phyloP scores from a whole-genome alignment of 2,329 filamentous ascomycete genomes.

The Fusarium sp. region DNA sequence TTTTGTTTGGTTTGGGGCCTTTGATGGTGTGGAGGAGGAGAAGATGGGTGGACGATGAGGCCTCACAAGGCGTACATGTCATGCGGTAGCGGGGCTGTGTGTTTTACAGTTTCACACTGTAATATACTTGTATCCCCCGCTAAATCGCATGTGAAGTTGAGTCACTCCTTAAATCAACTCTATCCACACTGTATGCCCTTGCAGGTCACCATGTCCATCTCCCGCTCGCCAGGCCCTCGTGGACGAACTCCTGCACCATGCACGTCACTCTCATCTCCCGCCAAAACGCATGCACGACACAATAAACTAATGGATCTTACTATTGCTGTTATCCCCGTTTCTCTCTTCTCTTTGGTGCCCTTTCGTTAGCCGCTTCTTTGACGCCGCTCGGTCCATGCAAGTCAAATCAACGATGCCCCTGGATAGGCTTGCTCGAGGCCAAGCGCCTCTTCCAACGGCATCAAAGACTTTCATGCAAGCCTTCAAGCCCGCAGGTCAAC shows the following conservation, averaged over 20 bases:
- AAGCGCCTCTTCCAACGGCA: neutral
- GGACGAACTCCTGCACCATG: constrained; percentile 37
- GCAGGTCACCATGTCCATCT: constrained; percentile 33
- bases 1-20: constrained; percentile 12
- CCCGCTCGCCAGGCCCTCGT: constrained; percentile 29
- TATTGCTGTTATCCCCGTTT: neutral
- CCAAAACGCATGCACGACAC: constrained; percentile 35
- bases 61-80: constrained; percentile 25
- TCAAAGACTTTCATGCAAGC: constrained; percentile 17
- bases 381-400: constrained; percentile 4
- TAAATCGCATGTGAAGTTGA: neutral
- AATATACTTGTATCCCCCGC: too few species aligned
- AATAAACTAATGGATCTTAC: neutral
- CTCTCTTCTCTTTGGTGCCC: constrained; percentile 9
- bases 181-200: constrained; percentile 20
- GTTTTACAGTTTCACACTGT: neutral
- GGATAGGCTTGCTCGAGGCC: neutral
- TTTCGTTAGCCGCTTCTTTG: constrained; percentile 20
- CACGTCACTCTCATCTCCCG: constrained; percentile 32
- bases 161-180: neutral
- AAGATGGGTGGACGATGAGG: constrained; percentile 14
- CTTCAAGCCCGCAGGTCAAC: neutral
- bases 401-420: neutral
- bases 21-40: constrained; percentile 26
- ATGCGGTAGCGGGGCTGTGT: constrained; percentile 15